phyloP scores from a whole-genome alignment of 352 stramenopile genomes.

The Globisporangium okanoganense region DNA sequence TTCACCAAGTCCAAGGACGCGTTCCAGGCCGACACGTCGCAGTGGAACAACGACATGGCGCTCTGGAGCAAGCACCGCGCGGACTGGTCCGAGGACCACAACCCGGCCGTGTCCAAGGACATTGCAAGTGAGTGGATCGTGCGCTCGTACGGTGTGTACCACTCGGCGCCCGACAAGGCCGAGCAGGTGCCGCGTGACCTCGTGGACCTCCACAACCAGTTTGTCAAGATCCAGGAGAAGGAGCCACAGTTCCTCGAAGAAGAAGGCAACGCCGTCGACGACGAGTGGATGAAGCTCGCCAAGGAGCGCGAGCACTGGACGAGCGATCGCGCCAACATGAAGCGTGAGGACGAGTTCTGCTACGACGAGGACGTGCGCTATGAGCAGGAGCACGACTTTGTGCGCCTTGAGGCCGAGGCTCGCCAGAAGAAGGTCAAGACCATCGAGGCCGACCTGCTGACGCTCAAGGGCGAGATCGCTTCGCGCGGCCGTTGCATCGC shows the following conservation, averaged over 20 bases:
- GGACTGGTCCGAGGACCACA: conserved; percentile 85
- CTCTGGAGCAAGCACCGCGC: conserved; percentile 85
- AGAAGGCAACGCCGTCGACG: conserved; percentile 78
- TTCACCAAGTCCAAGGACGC: conserved; percentile 88
- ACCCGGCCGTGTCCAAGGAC: conserved; percentile 83
- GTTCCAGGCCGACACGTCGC: conserved; percentile 83
- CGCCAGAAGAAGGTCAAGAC: conserved; percentile 83
- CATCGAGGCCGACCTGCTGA: conserved; percentile 72
- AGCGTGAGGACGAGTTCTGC: conserved; percentile 87
- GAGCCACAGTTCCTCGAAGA: conserved; percentile 74
- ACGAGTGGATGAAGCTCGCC: conserved; percentile 87
- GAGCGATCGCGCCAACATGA: conserved; percentile 85
- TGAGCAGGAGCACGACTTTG: conserved; percentile 84
- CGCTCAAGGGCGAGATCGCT: conserved; percentile 78
- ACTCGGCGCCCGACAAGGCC: conserved; percentile 38
- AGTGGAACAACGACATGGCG: conserved; percentile 89
- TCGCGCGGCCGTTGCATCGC: conserved; percentile 64
- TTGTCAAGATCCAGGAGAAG: conserved; percentile 84
- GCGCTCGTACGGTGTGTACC: conserved; percentile 83
- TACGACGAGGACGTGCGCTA: conserved; percentile 79
- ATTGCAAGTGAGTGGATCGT: conserved; percentile 88
- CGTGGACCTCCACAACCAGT: conserved; percentile 62
- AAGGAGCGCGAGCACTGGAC: conserved; percentile 90
- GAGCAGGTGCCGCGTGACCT: conserved; percentile 65
- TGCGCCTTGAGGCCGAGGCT: conserved; percentile 63